Base-by-base conservation (phyloP, 2,329 filamentous ascomycete genomes). In the Pyrenochaeta sp. region DNA sequence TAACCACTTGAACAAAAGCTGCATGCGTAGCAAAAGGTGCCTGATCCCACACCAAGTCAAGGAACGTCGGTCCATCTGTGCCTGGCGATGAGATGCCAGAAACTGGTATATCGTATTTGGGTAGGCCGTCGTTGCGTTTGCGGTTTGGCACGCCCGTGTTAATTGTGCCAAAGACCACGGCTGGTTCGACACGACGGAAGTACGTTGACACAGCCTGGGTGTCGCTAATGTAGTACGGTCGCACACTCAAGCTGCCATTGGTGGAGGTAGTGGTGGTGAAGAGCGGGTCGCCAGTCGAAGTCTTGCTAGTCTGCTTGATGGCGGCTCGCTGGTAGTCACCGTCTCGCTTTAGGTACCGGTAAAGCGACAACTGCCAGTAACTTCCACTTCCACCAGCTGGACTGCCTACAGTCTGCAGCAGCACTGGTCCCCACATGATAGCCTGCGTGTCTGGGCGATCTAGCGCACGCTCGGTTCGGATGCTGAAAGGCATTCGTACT, bases 21-120 rank as follows among this genome's bases (percentile, higher is more conserved):
- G 21, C 43, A 31, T 58, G 54, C 12, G 49, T 44, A 12, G 30
- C 41, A 49, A 61, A 61, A 2, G 58, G 58, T 29, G 58, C 58
- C 18, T 32, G 33, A 41, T 61, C 58, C 58, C 58, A 61, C 5
- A 61, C 17, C 36, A 58, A 30, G 39, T 61, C 58, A 20, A 61
- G 36, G 18, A 61, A 58, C 14, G 54, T 56, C 17, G 39, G 51
- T 6, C 58, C 55, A 49, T 61, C 58, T 7, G 23, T 45, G 4
- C 58, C 55, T 10, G 51, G 54, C 17, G 51, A 50, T 9, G 41
- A 12, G 4, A 58, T 30, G 10, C 51, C 51, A 14, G 45, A 46
- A 30, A 61, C 58, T 9, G 58, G 58, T 3, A 61, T 49, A 47
- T 61, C 54, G 33, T 58, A 61, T 15, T 45, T 50, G 11, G 58